A percentile compares a stretch with the other conserved stretches of the same genome.
Conservation (phyloP, 2,329 filamentous ascomycete species). For the Colletotrichum sp. region DNA sequence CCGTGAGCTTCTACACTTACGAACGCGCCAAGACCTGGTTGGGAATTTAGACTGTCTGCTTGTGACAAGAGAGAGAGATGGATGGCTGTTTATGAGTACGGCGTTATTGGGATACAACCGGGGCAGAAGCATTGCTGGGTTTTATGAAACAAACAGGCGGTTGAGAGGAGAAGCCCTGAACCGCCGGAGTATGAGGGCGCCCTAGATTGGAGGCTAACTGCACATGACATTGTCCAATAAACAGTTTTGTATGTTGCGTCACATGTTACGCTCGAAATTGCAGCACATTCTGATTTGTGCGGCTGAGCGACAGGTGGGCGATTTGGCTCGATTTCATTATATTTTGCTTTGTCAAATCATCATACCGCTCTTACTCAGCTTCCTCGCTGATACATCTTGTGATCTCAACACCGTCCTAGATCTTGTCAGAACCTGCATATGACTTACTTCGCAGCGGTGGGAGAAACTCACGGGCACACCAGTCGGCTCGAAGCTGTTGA, state of each 20-base stretch:
- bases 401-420: slow-evolving; percentile 70
- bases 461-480: slow-evolving; percentile 63
- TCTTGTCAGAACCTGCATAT: background rate
- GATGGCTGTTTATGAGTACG: background rate
- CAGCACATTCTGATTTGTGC: background rate
- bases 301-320: background rate
- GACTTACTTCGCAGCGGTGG: background rate
- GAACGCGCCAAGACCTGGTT: slow-evolving; percentile 68
- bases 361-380: background rate
- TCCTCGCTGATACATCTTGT: slow-evolving; percentile 58
- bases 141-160: slow-evolving; percentile 2
- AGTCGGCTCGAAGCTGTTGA: slow-evolving; percentile 72
- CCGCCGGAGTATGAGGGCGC: background rate
- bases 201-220: slow-evolving; percentile 10
- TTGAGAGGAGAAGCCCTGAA: background rate
- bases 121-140: slow-evolving; percentile 13
- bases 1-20: slow-evolving; percentile 71
- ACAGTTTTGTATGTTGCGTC: background rate
- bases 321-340: background rate
- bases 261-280: background rate
- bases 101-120: slow-evolving; percentile 16
- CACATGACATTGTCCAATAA: slow-evolving; percentile 11
- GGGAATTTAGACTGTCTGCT: slow-evolving; percentile 58
- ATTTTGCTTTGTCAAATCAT: background rate
- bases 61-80: background rate